Evolutionary conservation across 345 rosid species (phyloP), one percentile per base, ranked within the genome.

Genomic region (Pistacia integerrima): DNA sequence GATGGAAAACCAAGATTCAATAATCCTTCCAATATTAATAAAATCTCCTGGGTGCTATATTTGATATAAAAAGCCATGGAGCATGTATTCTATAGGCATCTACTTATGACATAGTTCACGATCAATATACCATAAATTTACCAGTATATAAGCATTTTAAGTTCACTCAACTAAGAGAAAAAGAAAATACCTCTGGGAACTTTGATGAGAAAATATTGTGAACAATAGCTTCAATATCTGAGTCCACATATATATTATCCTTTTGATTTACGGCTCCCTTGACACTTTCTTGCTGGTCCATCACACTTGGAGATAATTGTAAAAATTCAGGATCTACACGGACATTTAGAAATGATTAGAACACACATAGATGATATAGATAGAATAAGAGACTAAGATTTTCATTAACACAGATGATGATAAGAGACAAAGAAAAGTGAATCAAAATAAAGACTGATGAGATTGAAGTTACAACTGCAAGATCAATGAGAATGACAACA

Each of bases 321-420:
- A 90, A 58, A 72, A 76, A 85, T 20, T 93, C 92, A 60, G 99
- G 97, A 82, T 95, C 98, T 95, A 82, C 77, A 80, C 70, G 49
- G 64, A 64, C 46, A 69, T 61, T 17, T n/a, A 18, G 52, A 69
- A 30, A 73, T 17, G 14, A 64, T 52, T 49, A 33, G 49, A 58
- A 74, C 22, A 51, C 56, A 74, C 56, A 70, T 49, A 48, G 55
- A 58, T 64, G 58, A 75, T 57, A 59, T n/a, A 72, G 68, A 58
- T 14, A 70, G 49, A 16, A 70, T 20, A 3, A 12, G 35, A 70
- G 28, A 10, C 20, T 6, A 35, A 10, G 18, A 54, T 55, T 14
- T 35, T 52, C 52, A 55, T 62, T 64, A 44, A 20, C 22, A 38
- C 7, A 38, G n/a, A 33, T 72, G 46, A 38, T n/a, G 9, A 30